Evolutionary conservation across 495 filamentous ascomycete species (phyloP), one percentile per base, ranked within the genome.

Genomic region (Physcia stellaris): DNA sequence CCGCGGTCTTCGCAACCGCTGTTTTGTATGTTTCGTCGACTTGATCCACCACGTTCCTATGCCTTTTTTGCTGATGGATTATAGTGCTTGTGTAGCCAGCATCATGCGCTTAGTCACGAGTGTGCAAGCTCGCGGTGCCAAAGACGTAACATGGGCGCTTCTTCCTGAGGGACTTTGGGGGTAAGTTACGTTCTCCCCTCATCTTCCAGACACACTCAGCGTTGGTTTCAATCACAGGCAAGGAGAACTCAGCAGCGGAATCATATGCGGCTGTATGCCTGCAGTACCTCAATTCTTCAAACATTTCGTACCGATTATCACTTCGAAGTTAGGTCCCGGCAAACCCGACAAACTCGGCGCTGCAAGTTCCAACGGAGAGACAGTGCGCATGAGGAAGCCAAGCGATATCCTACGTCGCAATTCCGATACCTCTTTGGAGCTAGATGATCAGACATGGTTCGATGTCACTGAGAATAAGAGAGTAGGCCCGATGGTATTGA

Each of bases 1-100:
- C 48, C 26, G 53, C 56, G 3, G 48, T 59, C 11, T 59, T 58
- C 48, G 44, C 41, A 6, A 47, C 57, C 13, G 56, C 47, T 7
- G 31, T 52, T 6, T 37, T 56, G 55, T 58, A 20, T n/a, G n/a
- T n/a, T n/a, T n/a, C n/a, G n/a, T n/a, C n/a, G n/a, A n/a, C n/a
- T n/a, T n/a, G n/a, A n/a, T n/a, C n/a, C n/a, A n/a, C n/a, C n/a
- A n/a, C n/a, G n/a, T n/a, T n/a, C n/a, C n/a, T n/a, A n/a, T n/a
- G n/a, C 26, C 26, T 28, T 28, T 28, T 28, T 13, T 13, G 9
- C 13, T 13, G 26, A 13, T 13, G 7, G 9, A 28, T 7, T 7
- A 28, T 13, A 28, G 26, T 28, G 26, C 26, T 13, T 28, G 26
- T 13, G 26, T 28, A 7, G 26, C 26, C 9, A 28, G 26, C 26